Base-by-base conservation (phyloP, 345 rosid genomes). In the Boechera stricta region DNA sequence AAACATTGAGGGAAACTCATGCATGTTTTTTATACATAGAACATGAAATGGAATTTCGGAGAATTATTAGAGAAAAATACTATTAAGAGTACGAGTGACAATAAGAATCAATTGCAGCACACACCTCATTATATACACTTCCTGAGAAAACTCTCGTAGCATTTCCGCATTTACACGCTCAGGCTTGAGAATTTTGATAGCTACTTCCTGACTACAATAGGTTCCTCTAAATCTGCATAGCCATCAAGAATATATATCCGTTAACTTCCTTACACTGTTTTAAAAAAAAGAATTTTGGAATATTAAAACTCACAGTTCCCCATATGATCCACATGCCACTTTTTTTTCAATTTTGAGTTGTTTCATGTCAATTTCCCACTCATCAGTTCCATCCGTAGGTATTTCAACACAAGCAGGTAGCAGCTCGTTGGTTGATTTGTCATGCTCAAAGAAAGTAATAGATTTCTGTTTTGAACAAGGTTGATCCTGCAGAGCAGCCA, bases 71-170 rank as follows among this genome's bases (percentile, higher is more conserved):
- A 64, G 13, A 7, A 12, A 18, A 33, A 4, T 18, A 28, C 73
- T 26, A 5, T 42, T 47, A 67, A 47, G 44, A 69, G 16, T n/a
- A 59, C 4, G 52, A 54, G 59, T 32, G 16, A 4, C 33, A 33
- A 29, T 64, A 52, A 44, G 36, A 36, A 55, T 38, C 33, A 38
- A 26, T 36, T 79, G 62, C 58, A 64, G 79, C 87, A 75, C n/a
- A n/a, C 75, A 95, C 98, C 98, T 91, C 98, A 95, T 88, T 61
- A 92, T 91, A 80, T 89, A 95, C 48, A 92, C 97, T 87, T 95
- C 99, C 82, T 92, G 99, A 60, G 94, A 85, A 74, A 95, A 95
- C 77, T 92, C 98, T 75, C 87, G 81, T 64, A 92, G 84, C 90
- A 88, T 87, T 77, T 91, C 94, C 7, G 86, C 71, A 33, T 85